A percentile compares a stretch with the other conserved stretches of the same genome.
Conservation (phyloP, 208 protist genomes). For the Acanthamoeba castellanii region DNA sequence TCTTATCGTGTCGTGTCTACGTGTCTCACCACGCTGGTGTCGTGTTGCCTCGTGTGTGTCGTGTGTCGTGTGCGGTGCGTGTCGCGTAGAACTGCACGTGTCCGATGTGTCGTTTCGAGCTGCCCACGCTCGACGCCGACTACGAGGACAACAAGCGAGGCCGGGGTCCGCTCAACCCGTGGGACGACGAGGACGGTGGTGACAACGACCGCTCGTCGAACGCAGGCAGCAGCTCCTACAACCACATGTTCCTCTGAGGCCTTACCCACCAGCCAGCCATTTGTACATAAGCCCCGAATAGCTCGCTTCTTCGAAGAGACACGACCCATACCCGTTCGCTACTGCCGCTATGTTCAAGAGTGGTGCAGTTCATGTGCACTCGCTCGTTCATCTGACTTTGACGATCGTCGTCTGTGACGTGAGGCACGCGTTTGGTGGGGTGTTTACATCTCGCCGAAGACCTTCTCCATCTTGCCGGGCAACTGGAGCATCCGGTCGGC, state of each 20-base stretch:
- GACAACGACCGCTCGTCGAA: background rate
- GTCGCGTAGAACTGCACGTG: background rate
- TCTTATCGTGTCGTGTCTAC: no score
- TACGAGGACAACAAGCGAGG: constrained; percentile 44
- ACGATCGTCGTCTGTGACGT: no score
- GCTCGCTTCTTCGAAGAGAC: no score
- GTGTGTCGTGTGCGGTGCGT: background rate
- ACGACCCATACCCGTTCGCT: no score
- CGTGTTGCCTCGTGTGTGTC: background rate
- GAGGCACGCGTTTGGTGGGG: background rate
- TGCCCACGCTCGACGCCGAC: constrained; percentile 40
- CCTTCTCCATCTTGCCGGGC: background rate
- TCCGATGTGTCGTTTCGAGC: constrained; percentile 30
- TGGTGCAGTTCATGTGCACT: no score
- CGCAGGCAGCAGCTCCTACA: background rate
- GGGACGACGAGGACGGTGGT: background rate
- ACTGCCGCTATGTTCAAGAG: no score
- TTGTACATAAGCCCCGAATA: background rate
- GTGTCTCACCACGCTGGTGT: no score
- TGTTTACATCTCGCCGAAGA: background rate
- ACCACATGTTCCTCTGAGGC: constrained; percentile 37
- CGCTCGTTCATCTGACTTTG: background rate
- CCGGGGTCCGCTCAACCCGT: background rate
- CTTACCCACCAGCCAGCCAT: background rate
- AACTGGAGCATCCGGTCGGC: background rate